Evolutionary conservation across 2,329 filamentous ascomycete species (phyloP).

Genomic region (Bipolaris victoriae): DNA sequence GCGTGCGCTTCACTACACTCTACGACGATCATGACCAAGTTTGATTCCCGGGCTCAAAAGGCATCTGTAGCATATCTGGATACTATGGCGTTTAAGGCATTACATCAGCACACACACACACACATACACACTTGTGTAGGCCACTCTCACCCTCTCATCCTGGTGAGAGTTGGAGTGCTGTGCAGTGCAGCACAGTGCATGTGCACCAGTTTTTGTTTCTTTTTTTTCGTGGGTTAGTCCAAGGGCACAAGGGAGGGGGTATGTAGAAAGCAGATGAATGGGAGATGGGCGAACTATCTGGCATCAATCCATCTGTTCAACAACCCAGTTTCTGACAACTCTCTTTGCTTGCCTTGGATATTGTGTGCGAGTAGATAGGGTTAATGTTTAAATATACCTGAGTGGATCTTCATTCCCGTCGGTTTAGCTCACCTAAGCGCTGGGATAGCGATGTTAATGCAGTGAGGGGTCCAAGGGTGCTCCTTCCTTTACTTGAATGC

Average conservation of each 20-base stretch:
- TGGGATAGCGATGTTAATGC: not conserved
- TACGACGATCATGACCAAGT: slow-evolving; percentile 30
- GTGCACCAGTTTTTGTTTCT: not conserved
- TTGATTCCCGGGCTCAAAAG: slow-evolving; percentile 22
- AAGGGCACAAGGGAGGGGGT: not conserved
- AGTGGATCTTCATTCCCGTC: no score
- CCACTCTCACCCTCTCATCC: no score
- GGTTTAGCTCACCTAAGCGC: not conserved
- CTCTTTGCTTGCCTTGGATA: no score
- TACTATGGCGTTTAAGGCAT: slow-evolving; percentile 16
- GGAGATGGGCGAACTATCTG: no score
- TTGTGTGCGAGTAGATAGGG: no score
- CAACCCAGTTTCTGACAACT: no score
- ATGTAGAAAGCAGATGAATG: not conserved
- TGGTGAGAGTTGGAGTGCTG: not conserved
- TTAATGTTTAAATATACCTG: no score
- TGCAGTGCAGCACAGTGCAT: not conserved
- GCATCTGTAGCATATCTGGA: slow-evolving; percentile 34
- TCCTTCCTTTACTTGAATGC: not conserved
- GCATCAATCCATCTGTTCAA: no score
- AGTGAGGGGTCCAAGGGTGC: no score
- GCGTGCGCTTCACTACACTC: not conserved
- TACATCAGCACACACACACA: not conserved
- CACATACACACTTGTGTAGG: not conserved
- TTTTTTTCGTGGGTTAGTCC: not conserved